A percentile compares a stretch with the other conserved stretches of the same genome.
Evolutionary conservation across 768 basidiomycete genomes (phyloP).

Genomic region (Sistotremastrum suecicum): DNA sequence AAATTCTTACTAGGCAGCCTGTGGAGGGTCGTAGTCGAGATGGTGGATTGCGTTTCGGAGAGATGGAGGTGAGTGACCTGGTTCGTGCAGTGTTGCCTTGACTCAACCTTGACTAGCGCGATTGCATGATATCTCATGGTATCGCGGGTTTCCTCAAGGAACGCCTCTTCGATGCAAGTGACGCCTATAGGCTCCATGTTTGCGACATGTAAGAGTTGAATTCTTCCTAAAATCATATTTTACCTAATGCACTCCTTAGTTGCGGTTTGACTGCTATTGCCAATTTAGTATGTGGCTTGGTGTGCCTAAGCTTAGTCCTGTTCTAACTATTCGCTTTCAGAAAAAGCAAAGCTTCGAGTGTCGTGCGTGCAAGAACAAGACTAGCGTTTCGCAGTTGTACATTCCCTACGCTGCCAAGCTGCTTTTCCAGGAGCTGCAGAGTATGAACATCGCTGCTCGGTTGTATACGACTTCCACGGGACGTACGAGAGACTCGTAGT

Average conservation of each 20-base stretch:
- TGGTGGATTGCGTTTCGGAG: constrained; percentile 97
- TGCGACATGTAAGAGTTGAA: constrained; percentile 73
- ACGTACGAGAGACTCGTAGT: constrained; percentile 50
- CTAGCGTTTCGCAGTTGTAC: constrained; percentile 79
- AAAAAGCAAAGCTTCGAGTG: constrained; percentile 99
- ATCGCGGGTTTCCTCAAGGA: constrained; percentile 97
- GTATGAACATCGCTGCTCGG: constrained; percentile 88
- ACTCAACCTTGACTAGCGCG: constrained; percentile 30
- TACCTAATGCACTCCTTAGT: constrained; percentile 23
- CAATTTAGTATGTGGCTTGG: constrained; percentile 55
- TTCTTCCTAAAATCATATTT: background rate
- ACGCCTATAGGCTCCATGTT: constrained; percentile 88
- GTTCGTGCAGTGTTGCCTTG: background rate
- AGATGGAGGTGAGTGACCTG: constrained; percentile 65
- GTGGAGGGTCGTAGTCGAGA: constrained; percentile 98
- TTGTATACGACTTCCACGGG: constrained; percentile 79
- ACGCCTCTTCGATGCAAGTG: constrained; percentile 85
- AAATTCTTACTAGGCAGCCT: constrained; percentile 93
- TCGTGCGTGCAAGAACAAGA: constrained; percentile 95
- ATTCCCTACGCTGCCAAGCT: constrained; percentile 96
- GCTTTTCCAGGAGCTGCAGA: constrained; percentile 93
- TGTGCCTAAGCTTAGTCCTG: background rate
- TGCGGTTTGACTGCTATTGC: constrained; percentile 97
- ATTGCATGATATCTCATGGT: constrained; percentile 99
- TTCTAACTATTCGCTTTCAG: constrained; percentile 18